Evolutionary conservation across 176 grass and related monocot species (phyloP).

Genomic region (Panicum miliaceum): DNA sequence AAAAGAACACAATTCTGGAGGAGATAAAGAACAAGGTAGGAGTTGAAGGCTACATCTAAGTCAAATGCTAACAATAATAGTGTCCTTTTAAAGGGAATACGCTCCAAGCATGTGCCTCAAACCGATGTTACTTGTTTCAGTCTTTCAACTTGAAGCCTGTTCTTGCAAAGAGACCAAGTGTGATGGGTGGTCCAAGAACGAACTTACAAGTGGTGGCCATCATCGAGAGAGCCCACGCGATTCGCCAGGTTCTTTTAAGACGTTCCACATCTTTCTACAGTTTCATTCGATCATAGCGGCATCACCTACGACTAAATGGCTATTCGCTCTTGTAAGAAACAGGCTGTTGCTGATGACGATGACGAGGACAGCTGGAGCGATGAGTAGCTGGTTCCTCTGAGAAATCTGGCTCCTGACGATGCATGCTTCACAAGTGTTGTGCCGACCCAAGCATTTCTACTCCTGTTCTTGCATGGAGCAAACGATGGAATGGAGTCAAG

Average conservation of each 20-base stretch:
- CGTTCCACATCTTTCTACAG: background rate
- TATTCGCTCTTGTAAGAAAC: conserved; percentile 34
- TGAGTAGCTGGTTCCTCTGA: conserved; percentile 54
- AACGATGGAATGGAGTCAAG: conserved; percentile 20
- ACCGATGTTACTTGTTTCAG: conserved; percentile 46
- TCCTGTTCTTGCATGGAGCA: conserved; percentile 33
- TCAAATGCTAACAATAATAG: background rate
- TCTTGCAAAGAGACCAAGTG: conserved; percentile 63
- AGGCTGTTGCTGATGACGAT: conserved; percentile 83
- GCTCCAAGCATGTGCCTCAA: conserved; percentile 10
- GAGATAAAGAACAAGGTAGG: conserved; percentile 92
- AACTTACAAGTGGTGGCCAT: conserved; percentile 90
- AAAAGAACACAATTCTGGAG: conserved; percentile 65
- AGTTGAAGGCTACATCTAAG: background rate
- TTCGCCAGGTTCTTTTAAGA: conserved; percentile 70
- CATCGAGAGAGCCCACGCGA: conserved; percentile 90
- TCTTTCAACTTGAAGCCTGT: conserved; percentile 85
- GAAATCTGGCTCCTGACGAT: background rate
- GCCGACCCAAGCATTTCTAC: conserved; percentile 14
- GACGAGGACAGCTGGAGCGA: conserved; percentile 90
- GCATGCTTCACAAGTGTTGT: background rate
- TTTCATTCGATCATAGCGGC: conserved; percentile 28
- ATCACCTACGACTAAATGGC: background rate
- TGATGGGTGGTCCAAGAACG: conserved; percentile 77
- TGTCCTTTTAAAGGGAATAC: background rate